Evolutionary conservation across 2,329 filamentous ascomycete genomes (phyloP).

Genomic region (Ceratocystis variospora): DNA sequence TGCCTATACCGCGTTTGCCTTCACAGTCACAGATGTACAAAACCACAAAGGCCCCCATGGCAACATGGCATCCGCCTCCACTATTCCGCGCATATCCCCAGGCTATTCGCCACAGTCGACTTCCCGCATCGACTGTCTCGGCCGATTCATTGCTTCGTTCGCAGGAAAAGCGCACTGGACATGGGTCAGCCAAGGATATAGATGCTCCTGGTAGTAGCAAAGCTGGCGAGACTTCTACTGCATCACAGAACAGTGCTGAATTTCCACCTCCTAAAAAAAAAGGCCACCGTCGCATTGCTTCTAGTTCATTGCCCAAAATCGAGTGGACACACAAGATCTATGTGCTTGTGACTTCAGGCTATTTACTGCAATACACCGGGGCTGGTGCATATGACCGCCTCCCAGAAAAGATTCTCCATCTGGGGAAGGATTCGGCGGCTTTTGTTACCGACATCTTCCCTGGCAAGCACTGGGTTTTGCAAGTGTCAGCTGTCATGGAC

Average conservation of each 20-base stretch:
- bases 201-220: slow-evolving; percentile 11
- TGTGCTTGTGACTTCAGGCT: slow-evolving; percentile 55
- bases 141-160: slow-evolving; percentile 49
- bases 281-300: slow-evolving; percentile 34
- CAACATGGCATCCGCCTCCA: slow-evolving; percentile 54
- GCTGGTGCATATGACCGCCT: slow-evolving; percentile 56
- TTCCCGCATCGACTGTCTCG: slow-evolving; percentile 53
- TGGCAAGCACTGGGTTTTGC: slow-evolving; percentile 66
- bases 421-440: slow-evolving; percentile 62
- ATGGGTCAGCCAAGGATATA: neutral
- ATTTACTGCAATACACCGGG: slow-evolving; percentile 59
- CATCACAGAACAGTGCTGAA: neutral
- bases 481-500: slow-evolving; percentile 54
- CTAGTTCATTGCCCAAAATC: slow-evolving; percentile 32
- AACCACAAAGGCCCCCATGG: slow-evolving; percentile 22
- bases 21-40: slow-evolving; percentile 21
- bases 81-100: slow-evolving; percentile 81
- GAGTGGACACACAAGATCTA: slow-evolving; percentile 62
- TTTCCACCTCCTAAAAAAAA: slow-evolving; percentile 26
- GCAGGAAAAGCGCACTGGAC: slow-evolving; percentile 24
- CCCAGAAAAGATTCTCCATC: slow-evolving; percentile 59
- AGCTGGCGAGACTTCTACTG: slow-evolving; percentile 1
- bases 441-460: slow-evolving; percentile 71
- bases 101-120: slow-evolving; percentile 57
- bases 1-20: slow-evolving; percentile 16